Evolutionary conservation across 441 rosid genomes (phyloP).

Genomic region (Gossypium aridum): DNA sequence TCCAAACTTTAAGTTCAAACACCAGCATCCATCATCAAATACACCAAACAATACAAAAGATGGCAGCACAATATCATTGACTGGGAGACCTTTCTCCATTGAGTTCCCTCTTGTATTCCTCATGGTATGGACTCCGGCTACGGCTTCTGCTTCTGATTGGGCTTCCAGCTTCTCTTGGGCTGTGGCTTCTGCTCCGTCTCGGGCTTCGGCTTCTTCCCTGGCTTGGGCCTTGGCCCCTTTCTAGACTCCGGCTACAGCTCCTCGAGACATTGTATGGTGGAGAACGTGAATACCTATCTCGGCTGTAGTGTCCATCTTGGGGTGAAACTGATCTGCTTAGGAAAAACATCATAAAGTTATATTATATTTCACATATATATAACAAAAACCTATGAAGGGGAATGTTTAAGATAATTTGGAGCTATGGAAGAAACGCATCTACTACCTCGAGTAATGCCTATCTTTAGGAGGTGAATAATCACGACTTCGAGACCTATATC

Average conservation of each 20-base stretch:
- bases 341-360: not conserved
- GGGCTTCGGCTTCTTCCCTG: constrained; percentile 31
- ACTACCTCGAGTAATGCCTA: constrained; percentile 59
- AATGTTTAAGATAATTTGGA: not conserved
- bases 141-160: constrained; percentile 27
- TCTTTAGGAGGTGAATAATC: constrained; percentile 58
- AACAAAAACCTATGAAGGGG: not conserved
- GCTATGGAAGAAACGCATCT: not conserved
- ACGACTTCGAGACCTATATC: constrained; percentile 64
- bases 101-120: constrained; percentile 30
- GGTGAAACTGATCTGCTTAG: constrained; percentile 67
- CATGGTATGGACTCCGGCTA: constrained; percentile 39
- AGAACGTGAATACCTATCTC: constrained; percentile 64
- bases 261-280: constrained; percentile 49
- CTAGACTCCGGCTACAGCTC: constrained; percentile 61
- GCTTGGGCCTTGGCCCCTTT: constrained; percentile 25
- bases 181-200: constrained; percentile 40
- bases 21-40: constrained; percentile 2
- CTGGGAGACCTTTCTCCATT: constrained; percentile 70
- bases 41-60: not conserved
- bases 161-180: constrained; percentile 15
- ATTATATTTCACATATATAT: not conserved
- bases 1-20: not conserved
- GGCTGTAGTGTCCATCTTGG: constrained; percentile 49
- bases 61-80: constrained; percentile 29